A percentile compares a stretch with the other conserved stretches of the same genome.
Evolutionary conservation across 345 rosid genomes (phyloP).

Genomic region (Arabis hirsuta): DNA sequence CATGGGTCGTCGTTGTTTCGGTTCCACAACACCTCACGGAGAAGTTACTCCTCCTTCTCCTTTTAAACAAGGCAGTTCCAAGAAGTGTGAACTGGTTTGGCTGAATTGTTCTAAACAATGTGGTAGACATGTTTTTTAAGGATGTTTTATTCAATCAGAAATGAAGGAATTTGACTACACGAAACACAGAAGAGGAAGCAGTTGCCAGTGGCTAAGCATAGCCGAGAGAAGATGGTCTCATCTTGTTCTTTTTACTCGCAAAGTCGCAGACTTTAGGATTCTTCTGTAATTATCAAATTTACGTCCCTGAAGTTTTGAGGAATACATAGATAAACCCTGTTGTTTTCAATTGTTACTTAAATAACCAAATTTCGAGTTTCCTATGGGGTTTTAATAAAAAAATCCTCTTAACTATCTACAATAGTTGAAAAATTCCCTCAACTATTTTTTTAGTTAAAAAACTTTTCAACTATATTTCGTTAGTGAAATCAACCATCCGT

Average conservation of each 20-base stretch:
- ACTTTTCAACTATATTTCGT: too few species aligned
- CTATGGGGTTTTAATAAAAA: too few species aligned
- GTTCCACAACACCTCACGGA: conserved; percentile 52
- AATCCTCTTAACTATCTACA: too few species aligned
- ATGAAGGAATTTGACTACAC: conserved; percentile 8
- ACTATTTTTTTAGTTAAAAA: too few species aligned
- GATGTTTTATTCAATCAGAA: neutral
- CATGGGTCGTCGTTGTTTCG: conserved; percentile 60
- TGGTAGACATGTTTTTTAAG: conserved; percentile 56
- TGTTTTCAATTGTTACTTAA: neutral
- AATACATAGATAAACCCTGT: neutral
- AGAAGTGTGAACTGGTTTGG: conserved; percentile 51
- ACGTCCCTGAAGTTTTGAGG: neutral
- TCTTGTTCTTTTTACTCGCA: neutral
- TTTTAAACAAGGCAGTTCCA: conserved; percentile 51
- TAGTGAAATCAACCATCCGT: too few species aligned
- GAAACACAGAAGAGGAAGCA: conserved; percentile 13
- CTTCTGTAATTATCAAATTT: too few species aligned
- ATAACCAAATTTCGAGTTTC: neutral
- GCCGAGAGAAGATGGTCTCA: conserved; percentile 6
- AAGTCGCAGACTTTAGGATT: too few species aligned
- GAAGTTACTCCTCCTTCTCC: conserved; percentile 53
- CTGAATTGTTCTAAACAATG: conserved; percentile 61
- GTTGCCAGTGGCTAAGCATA: conserved; percentile 6
- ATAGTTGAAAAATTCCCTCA: too few species aligned